These are phyloP conservation scores for Plasmodium inui DNA, from an alignment of 169 alveolate genomes.

Conservation along the genomic window DNA sequence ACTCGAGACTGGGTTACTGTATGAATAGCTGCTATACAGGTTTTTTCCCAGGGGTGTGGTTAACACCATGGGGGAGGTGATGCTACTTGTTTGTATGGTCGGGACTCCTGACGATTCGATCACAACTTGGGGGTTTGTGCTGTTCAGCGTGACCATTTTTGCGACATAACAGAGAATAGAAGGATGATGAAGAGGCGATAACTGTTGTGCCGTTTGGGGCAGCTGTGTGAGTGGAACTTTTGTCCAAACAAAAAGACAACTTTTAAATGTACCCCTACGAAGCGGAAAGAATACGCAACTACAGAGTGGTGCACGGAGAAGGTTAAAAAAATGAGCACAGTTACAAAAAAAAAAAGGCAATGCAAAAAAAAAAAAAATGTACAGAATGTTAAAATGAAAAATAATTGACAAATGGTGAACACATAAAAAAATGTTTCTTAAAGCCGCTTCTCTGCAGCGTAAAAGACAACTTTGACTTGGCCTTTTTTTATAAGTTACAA, in stretches of 20 bases:
- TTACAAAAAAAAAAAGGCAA: not conserved
- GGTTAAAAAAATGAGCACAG: not conserved
- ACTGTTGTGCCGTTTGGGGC: not conserved
- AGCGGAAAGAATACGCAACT: not conserved
- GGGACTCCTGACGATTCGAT: slow-evolving; percentile 36
- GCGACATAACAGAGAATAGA: not conserved
- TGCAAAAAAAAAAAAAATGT: not conserved
- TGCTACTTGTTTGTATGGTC: not conserved
- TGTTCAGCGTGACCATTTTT: slow-evolving; percentile 21
- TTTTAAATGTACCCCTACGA: not conserved
- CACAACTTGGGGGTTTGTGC: slow-evolving; percentile 37
- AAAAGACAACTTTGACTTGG: not conserved
- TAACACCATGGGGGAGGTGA: not conserved
- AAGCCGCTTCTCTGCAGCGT: not conserved
- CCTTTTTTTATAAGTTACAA: slow-evolving; percentile 2
- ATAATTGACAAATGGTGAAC: not conserved
- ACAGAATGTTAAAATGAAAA: not conserved
- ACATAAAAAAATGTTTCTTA: not conserved
- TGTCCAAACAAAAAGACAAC: not conserved
- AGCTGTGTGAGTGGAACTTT: not conserved
- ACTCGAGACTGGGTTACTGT: slow-evolving; percentile 34
- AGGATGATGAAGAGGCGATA: not conserved
- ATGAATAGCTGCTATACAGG: slow-evolving; percentile 39
- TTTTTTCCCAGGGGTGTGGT: slow-evolving; percentile 36
- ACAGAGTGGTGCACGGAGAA: not conserved